Evolutionary conservation across 441 rosid species (phyloP).

Genomic region (Brassica balearica): DNA sequence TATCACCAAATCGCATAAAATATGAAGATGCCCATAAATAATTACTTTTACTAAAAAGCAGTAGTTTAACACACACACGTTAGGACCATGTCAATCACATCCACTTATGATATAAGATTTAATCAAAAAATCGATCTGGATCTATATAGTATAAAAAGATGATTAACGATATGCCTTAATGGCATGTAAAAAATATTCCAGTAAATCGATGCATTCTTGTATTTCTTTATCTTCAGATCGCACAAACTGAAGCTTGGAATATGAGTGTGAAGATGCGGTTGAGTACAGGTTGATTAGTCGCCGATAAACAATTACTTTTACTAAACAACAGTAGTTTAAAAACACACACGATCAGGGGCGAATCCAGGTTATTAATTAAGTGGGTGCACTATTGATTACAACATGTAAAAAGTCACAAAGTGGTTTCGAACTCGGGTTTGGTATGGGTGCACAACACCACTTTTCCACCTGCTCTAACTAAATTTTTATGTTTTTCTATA

Average conservation of each 20-base stretch:
- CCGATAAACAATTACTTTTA: neutral
- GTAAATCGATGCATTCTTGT: neutral
- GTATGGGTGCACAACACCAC: too few relatives aligned
- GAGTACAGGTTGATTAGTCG: neutral
- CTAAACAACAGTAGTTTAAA: neutral
- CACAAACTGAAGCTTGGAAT: neutral
- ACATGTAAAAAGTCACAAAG: too few relatives aligned
- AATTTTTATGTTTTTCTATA: too few relatives aligned
- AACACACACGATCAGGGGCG: neutral
- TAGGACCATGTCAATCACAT: neutral
- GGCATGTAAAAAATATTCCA: neutral
- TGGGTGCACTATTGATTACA: too few relatives aligned
- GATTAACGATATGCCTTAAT: neutral
- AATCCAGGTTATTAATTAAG: too few relatives aligned
- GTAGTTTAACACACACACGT: neutral
- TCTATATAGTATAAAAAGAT: neutral
- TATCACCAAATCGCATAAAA: too few relatives aligned
- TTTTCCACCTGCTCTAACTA: too few relatives aligned
- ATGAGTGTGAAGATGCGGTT: neutral
- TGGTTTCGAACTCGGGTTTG: too few relatives aligned
- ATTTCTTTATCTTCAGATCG: neutral
- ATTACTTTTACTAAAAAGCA: too few relatives aligned
- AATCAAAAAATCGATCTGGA: conserved; percentile 2
- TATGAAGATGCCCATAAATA: too few relatives aligned
- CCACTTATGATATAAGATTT: neutral